These are phyloP conservation scores for Stromatinia cepivora DNA, from an alignment of 2,329 filamentous ascomycete species.

Conservation along the genomic window DNA sequence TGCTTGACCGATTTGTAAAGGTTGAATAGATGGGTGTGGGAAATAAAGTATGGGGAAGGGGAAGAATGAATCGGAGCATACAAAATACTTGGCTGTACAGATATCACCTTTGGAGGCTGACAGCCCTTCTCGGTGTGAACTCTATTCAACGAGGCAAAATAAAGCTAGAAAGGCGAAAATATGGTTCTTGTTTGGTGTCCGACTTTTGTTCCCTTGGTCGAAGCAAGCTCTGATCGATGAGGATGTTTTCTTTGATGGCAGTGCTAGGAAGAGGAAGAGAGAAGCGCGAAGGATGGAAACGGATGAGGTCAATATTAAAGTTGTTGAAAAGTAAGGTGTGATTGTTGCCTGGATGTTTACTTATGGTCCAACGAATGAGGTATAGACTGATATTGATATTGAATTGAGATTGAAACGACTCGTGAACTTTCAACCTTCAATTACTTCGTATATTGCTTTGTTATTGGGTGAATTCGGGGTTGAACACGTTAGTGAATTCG, in stretches of 20 bases:
- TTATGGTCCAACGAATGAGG: neutral
- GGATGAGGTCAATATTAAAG: constrained; percentile 4
- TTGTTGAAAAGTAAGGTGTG: neutral
- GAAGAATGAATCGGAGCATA: constrained; percentile 1
- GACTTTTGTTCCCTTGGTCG: neutral
- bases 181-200: neutral
- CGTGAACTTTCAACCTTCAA: neutral
- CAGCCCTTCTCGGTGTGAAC: neutral
- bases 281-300: neutral
- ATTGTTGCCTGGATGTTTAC: constrained; percentile 15
- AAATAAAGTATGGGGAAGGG: constrained; percentile 2
- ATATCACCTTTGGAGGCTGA: constrained; percentile 9
- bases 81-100: neutral
- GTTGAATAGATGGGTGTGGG: neutral
- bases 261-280: neutral
- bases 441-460: neutral
- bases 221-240: neutral
- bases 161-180: neutral
- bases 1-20: neutral
- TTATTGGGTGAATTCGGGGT: neutral
- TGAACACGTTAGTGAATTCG: constrained; percentile 1
- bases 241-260: neutral
- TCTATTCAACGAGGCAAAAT: neutral
- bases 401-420: neutral
- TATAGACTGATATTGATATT: neutral